Percentiles rank a stretch among this genome's conserved stretches.
Evolutionary conservation across 352 stramenopile species (phyloP).

Genomic region (Plasmopara muralis): DNA sequence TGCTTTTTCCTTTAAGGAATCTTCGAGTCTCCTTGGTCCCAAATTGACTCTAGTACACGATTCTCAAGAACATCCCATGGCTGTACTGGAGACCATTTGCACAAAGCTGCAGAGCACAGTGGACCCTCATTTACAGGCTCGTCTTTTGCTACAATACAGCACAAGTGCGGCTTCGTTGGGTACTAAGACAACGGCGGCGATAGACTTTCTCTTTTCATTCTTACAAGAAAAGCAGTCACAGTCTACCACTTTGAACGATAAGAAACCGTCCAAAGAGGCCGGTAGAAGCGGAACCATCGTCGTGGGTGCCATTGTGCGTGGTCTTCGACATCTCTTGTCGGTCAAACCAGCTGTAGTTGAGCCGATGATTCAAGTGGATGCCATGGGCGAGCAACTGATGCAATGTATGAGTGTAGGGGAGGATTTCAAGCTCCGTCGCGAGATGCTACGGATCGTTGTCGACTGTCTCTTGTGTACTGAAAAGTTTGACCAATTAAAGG

Average conservation of each 20-base stretch:
- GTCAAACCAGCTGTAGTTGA: constrained; percentile 62
- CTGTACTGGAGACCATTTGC: constrained; percentile 33
- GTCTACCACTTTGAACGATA: constrained; percentile 9
- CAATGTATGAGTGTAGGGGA: constrained; percentile 67
- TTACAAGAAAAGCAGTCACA: constrained; percentile 53
- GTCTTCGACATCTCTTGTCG: constrained; percentile 43
- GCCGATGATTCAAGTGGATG: constrained; percentile 77
- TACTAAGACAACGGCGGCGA: constrained; percentile 45
- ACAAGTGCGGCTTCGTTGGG: constrained; percentile 33
- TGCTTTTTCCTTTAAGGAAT: constrained; percentile 7
- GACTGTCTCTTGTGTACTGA: constrained; percentile 49
- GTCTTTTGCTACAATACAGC: constrained; percentile 56
- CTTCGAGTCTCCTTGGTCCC: not conserved
- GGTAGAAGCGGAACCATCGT: constrained; percentile 40
- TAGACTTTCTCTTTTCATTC: constrained; percentile 81
- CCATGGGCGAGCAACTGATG: constrained; percentile 73
- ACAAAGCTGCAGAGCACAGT: constrained; percentile 29
- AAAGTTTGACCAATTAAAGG: constrained; percentile 35
- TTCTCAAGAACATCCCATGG: constrained; percentile 19
- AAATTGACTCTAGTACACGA: constrained; percentile 6
- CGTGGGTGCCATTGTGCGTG: constrained; percentile 58
- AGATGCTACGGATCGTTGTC: constrained; percentile 69
- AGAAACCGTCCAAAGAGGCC: constrained; percentile 12
- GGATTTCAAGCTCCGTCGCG: constrained; percentile 65
- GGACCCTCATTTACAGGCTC: constrained; percentile 57